Conservation (phyloP, 306 rosid species). For the Oemleria cerasiformis region DNA sequence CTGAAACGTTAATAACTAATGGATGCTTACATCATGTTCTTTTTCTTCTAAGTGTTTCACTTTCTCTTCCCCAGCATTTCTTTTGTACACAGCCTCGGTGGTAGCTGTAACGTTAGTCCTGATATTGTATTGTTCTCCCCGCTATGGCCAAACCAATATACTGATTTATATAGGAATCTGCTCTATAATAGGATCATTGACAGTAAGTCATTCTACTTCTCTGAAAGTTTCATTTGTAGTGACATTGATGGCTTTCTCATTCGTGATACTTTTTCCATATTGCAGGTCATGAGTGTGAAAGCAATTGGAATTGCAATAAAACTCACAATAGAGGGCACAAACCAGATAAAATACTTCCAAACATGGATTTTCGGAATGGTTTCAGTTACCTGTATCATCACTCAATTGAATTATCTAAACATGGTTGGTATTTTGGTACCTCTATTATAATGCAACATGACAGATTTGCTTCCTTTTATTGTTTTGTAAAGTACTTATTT, state of each 20-base stretch:
- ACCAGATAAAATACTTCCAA: slow-evolving; percentile 62
- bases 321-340: slow-evolving; percentile 78
- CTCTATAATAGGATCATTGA: slow-evolving; percentile 78
- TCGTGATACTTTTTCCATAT: slow-evolving; percentile 15
- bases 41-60: slow-evolving; percentile 8
- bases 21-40: slow-evolving; percentile 2
- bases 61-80: slow-evolving; percentile 57
- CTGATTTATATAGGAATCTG: slow-evolving; percentile 71
- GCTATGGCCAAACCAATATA: slow-evolving; percentile 77
- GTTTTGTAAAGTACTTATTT: neutral
- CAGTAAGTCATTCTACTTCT: slow-evolving; percentile 41
- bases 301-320: slow-evolving; percentile 86
- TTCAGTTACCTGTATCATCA: slow-evolving; percentile 61
- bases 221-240: neutral
- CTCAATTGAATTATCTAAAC: slow-evolving; percentile 74
- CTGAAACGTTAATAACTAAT: slow-evolving; percentile 9
- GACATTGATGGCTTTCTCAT: neutral
- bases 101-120: slow-evolving; percentile 57
- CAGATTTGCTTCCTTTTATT: neutral
- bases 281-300: slow-evolving; percentile 87
- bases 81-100: slow-evolving; percentile 66
- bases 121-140: slow-evolving; percentile 66
- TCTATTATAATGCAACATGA: neutral
- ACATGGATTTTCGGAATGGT: slow-evolving; percentile 85
- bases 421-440: slow-evolving; percentile 49